phyloP scores from a whole-genome alignment of 2,329 filamentous ascomycete species.

The Neonectria ditissima region DNA sequence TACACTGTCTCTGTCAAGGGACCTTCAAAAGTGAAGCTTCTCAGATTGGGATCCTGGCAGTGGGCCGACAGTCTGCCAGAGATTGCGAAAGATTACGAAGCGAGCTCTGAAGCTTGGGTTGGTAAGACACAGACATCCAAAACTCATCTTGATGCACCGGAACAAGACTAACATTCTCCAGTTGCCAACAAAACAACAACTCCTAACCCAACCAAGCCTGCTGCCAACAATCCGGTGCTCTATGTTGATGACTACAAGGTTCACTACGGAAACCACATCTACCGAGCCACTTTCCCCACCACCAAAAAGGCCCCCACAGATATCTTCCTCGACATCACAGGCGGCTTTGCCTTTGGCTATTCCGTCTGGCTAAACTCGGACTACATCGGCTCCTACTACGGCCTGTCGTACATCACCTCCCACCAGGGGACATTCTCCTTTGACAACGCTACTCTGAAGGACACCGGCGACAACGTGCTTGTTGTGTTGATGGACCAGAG shows the following conservation, averaged over 20 bases:
- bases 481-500: slow-evolving; percentile 71
- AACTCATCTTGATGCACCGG: neutral
- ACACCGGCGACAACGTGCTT: slow-evolving; percentile 58
- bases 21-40: slow-evolving; percentile 50
- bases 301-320: slow-evolving; percentile 53
- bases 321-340: slow-evolving; percentile 63
- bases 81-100: slow-evolving; percentile 55
- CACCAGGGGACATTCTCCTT: slow-evolving; percentile 61
- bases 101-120: slow-evolving; percentile 57
- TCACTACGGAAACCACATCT: slow-evolving; percentile 66
- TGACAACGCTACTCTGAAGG: slow-evolving; percentile 58
- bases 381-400: slow-evolving; percentile 67
- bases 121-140: slow-evolving; percentile 37
- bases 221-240: slow-evolving; percentile 64
- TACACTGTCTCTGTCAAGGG: slow-evolving; percentile 46
- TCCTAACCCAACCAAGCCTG: slow-evolving; percentile 59
- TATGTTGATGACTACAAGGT: slow-evolving; percentile 69
- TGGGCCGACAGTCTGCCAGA: slow-evolving; percentile 63
- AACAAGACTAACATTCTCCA: neutral
- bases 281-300: slow-evolving; percentile 62
- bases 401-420: slow-evolving; percentile 55
- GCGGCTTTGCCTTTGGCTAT: slow-evolving; percentile 67
- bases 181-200: slow-evolving; percentile 63
- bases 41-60: slow-evolving; percentile 59
- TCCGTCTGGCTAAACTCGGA: slow-evolving; percentile 68